phyloP scores from a whole-genome alignment of 1,284 basidiomycete genomes.

The Cutaneotrichosporon cyanovorans region DNA sequence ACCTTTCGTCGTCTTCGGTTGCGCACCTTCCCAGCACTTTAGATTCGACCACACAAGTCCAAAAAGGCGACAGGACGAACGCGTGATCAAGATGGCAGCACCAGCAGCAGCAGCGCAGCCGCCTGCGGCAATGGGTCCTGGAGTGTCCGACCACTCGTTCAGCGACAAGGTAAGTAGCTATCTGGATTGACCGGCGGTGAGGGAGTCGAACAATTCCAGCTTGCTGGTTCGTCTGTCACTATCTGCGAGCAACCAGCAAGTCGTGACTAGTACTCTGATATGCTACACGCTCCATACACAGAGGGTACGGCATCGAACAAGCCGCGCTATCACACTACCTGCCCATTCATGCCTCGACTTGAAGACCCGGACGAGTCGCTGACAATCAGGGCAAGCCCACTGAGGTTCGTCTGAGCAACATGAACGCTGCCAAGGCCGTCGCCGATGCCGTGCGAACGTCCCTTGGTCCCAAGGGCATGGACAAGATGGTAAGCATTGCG shows the following conservation, averaged over 20 bases:
- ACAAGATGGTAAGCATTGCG: constrained; percentile 75
- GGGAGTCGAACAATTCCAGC: no score
- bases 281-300: no score
- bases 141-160: constrained; percentile 34
- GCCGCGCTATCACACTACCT: no score
- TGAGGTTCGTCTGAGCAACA: constrained; percentile 88
- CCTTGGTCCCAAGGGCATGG: constrained; percentile 96
- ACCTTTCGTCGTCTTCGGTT: not conserved
- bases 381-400: constrained; percentile 42
- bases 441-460: constrained; percentile 96
- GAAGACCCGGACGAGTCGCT: constrained; percentile 4
- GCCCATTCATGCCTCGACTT: not conserved
- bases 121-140: constrained; percentile 23
- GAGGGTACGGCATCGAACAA: no score
- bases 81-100: not conserved
- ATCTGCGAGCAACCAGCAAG: no score
- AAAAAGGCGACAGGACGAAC: not conserved
- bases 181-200: no score
- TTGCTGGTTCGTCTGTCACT: no score
- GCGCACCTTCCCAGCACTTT: not conserved
- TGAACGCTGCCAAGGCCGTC: constrained; percentile 95
- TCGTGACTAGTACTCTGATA: no score
- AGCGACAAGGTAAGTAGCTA: constrained; percentile 37
- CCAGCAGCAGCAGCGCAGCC: constrained; percentile 21
- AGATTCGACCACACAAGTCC: not conserved